A percentile compares a stretch with the other conserved stretches of the same genome.
phyloP scores from a whole-genome alignment of 2,329 filamentous ascomycete species.

The Penicillium capsulatum region DNA sequence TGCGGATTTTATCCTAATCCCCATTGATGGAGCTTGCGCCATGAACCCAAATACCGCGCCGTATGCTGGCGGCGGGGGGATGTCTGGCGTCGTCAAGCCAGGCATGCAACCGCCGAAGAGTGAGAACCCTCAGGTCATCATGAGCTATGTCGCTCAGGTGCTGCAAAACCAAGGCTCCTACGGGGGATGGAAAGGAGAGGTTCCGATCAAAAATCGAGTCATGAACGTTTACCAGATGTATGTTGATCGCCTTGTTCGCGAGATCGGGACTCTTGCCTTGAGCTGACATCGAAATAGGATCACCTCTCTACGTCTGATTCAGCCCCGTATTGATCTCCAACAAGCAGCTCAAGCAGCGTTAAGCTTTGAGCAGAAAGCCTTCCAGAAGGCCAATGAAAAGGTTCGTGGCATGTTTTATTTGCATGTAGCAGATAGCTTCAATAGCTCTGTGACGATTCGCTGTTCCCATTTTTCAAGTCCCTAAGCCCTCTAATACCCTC shows the following conservation, averaged over 20 bases:
- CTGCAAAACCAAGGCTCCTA: constrained; percentile 42
- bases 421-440: background rate
- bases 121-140: constrained; percentile 36
- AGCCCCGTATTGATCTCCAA: constrained; percentile 39
- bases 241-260: constrained; percentile 16
- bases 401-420: constrained; percentile 16
- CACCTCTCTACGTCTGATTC: constrained; percentile 45
- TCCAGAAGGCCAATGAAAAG: constrained; percentile 39
- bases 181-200: constrained; percentile 44
- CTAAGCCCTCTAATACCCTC: too few relatives aligned
- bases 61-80: constrained; percentile 33
- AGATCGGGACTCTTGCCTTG: constrained; percentile 2
- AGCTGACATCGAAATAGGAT: constrained; percentile 29
- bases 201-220: constrained; percentile 39
- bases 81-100: constrained; percentile 33
- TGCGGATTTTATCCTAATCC: constrained; percentile 35
- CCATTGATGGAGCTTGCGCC: constrained; percentile 37
- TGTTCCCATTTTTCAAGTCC: too few relatives aligned
- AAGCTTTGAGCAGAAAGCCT: constrained; percentile 45
- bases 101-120: constrained; percentile 32
- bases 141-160: constrained; percentile 38
- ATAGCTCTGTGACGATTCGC: background rate
- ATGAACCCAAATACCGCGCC: constrained; percentile 43
- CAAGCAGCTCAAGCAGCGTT: constrained; percentile 41
- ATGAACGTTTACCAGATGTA: constrained; percentile 45